A percentile compares a stretch with the other conserved stretches of the same genome.
Evolutionary conservation across 1,139 yeast species (phyloP).

Genomic region (Geotrichum restrictum): DNA sequence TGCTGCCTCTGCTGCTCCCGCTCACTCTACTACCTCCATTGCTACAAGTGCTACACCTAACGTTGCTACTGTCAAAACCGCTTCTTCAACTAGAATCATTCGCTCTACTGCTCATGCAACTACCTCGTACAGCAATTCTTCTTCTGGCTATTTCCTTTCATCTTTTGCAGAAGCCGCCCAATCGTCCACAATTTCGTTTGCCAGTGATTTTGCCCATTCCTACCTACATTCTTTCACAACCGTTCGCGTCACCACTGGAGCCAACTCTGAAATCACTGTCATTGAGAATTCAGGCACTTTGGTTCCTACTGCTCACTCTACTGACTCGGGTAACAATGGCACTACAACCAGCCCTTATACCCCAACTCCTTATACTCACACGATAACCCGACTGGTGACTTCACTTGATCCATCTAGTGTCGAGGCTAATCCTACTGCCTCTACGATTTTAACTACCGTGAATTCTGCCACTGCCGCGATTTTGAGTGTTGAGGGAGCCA

Average conservation of each 20-base stretch:
- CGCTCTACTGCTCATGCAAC: too few relatives aligned
- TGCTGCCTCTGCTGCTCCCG: background rate
- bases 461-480: too few relatives aligned
- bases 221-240: background rate
- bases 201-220: background rate
- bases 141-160: too few relatives aligned
- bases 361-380: background rate
- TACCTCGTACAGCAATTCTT: too few relatives aligned
- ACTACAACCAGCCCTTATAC: background rate
- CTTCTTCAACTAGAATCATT: too few relatives aligned
- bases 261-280: too few relatives aligned
- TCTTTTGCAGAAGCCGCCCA: conserved; percentile 5
- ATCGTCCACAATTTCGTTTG: conserved; percentile 5
- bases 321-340: background rate
- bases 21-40: conserved; percentile 4
- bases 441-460: background rate
- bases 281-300: too few relatives aligned
- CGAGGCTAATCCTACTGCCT: background rate
- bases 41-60: background rate
- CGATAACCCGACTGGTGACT: background rate
- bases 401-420: too few relatives aligned
- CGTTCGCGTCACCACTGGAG: background rate
- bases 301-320: too few relatives aligned
- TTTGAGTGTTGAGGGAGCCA: background rate
- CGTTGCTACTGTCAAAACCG: too few relatives aligned